Evolutionary conservation across 306 rosid genomes (phyloP), one percentile per base, ranked within the genome.

Genomic region (Erythrophleum fordii): DNA sequence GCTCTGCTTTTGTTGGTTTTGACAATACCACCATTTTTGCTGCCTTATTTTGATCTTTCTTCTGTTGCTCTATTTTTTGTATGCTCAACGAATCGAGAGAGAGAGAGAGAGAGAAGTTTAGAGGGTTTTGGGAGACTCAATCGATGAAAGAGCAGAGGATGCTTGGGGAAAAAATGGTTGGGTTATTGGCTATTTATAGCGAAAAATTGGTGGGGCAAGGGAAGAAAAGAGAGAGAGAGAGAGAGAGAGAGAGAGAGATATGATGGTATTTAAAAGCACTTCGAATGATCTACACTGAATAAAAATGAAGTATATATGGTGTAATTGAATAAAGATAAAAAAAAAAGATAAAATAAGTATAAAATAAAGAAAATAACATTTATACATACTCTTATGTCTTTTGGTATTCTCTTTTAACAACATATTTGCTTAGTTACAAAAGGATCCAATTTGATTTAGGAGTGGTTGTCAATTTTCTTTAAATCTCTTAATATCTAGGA

Each of bases 21-120:
- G 92, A 84, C 65, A 87, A 69, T 42, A 78, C 68, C 75, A 88
- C 89, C 98, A 90, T 94, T 86, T 73, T 71, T 28, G 4, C 35
- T 1, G 12, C 26, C 18, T 17, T n/a, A n/a, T n/a, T 2, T 37
- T 23, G 31, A 0, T 31, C 35, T 25, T n/a, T 1, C 8, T 67
- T 64, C 5, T 55, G 49, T 44, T 58, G 45, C 53, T 22, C 48
- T 69, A 22, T n/a, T 67, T n/a, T 41, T 45, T 28, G 77, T 18
- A 55, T 26, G 55, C 22, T 18, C 26, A 70, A 59, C 52, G 11
- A 17, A 4, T 25, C 10, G n/a, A 11, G 17, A 41, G 45, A 44
- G 9, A 26, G 4, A 11, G 39, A 61, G 74, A 67, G 25, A 42
- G 42, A 11, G n/a, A 1, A 6, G 12, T 6, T 58, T 46, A 5